Base-by-base conservation (phyloP, 768 basidiomycete genomes). In the Pisolithus sp. region DNA sequence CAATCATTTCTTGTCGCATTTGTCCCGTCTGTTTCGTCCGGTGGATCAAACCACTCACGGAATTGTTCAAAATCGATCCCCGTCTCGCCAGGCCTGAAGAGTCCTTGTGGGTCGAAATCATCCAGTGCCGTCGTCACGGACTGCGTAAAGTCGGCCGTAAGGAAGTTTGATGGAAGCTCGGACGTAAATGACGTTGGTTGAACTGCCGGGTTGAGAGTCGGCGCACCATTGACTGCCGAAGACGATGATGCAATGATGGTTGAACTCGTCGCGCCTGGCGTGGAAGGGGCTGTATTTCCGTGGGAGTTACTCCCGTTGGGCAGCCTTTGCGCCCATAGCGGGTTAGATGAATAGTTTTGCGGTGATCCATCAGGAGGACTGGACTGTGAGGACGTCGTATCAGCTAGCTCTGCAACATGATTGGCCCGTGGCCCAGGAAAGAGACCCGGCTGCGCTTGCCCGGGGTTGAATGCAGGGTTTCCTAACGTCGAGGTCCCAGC, bases 31-130 rank as follows among this genome's bases (percentile, higher is more conserved):
- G 40, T 24, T n/a, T n/a, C n/a, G n/a, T n/a, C n/a, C 7, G 6
- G 20, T 20, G 5, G 77, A 60, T 81, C 83, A 58, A 88, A 86
- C 85, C 85, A 87, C 59, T 85, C 81, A 50, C 82, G 81, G 66
- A 87, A 87, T 59, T 83, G 72, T 64, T 85, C 85, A 57, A 86
- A 85, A 59, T 83, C 80, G 61, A 85, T 67, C 1, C 54, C 54
- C 52, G 77, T 71, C 2, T 73, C 73, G 46, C 76, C 73, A n/a
- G 66, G 57, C 44, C 72, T 63, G 59, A 80, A 78, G 37, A 80
- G 51, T 12, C 61, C 55, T 26, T 58, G 59, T 5, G 61, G 23
- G 28, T 70, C 70, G 43, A 73, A 68, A 38, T 69, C 66, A 23
- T 76, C 77, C 61, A 79, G 53, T 21, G 69, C 62, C 43, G 51